phyloP scores from a whole-genome alignment of 768 basidiomycete genomes.

The Plicaturopsis crispa region DNA sequence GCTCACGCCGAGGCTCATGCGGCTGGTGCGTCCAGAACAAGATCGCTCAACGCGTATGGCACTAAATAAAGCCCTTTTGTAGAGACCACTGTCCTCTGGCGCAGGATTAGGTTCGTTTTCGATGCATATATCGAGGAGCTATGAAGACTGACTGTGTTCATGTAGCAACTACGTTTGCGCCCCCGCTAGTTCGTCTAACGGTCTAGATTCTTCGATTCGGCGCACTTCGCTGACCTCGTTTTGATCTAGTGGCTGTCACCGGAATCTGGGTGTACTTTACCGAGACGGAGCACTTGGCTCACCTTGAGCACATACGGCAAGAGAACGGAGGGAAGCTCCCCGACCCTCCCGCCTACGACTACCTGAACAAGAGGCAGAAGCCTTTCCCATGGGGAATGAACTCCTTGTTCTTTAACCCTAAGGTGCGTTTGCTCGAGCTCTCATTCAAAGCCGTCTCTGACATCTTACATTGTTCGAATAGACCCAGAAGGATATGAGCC shows the following conservation, averaged over 20 bases:
- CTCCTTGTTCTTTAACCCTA: slow-evolving; percentile 74
- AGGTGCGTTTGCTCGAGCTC: slow-evolving; percentile 41
- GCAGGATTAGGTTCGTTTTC: slow-evolving; percentile 67
- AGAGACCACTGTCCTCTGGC: slow-evolving; percentile 81
- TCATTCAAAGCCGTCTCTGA: no score
- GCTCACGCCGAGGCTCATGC: no score
- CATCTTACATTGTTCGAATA: no score
- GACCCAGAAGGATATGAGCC: no score
- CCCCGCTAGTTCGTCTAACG: slow-evolving; percentile 65
- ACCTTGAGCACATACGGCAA: slow-evolving; percentile 60
- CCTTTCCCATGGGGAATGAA: slow-evolving; percentile 86
- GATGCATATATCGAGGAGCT: background rate
- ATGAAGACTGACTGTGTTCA: slow-evolving; percentile 9
- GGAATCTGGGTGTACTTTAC: slow-evolving; percentile 48
- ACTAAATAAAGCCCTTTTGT: no score
- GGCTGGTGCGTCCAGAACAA: no score
- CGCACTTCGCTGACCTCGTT: background rate
- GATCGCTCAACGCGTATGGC: no score
- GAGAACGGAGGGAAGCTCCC: slow-evolving; percentile 72
- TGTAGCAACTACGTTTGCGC: slow-evolving; percentile 66
- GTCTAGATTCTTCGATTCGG: no score
- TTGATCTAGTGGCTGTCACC: slow-evolving; percentile 42
- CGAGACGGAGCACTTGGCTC: slow-evolving; percentile 60
- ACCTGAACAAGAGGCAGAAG: slow-evolving; percentile 68
- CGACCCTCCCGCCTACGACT: slow-evolving; percentile 64